These are phyloP conservation scores for Miamiensis avidus DNA, from an alignment of 169 alveolate genomes.

Conservation along the genomic window DNA sequence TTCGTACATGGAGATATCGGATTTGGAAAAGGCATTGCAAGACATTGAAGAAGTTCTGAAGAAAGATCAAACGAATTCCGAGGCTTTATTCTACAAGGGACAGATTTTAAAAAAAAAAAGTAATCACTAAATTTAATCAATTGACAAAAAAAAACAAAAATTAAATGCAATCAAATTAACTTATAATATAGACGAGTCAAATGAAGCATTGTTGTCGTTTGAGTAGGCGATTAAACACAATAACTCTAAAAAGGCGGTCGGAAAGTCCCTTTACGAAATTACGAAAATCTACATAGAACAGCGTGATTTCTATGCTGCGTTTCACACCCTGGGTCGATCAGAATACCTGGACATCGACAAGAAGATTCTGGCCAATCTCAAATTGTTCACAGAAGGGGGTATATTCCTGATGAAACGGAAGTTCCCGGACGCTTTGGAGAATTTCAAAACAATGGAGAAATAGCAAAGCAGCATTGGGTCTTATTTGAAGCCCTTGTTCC, in stretches of 20 bases:
- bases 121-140: not conserved
- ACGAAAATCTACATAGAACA: slow-evolving; percentile 39
- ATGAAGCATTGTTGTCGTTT: slow-evolving; percentile 40
- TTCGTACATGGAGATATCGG: too few relatives aligned
- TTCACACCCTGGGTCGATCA: slow-evolving; percentile 43
- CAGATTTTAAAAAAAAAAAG: slow-evolving; percentile 32
- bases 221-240: slow-evolving; percentile 45
- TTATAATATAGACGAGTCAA: slow-evolving; percentile 20
- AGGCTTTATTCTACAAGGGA: slow-evolving; percentile 46
- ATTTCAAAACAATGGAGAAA: slow-evolving; percentile 17
- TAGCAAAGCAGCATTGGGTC: slow-evolving; percentile 20
- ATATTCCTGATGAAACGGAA: slow-evolving; percentile 46
- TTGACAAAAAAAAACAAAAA: too few relatives aligned
- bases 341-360: slow-evolving; percentile 37
- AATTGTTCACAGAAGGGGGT: slow-evolving; percentile 48
- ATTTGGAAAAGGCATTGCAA: not conserved
- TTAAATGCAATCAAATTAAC: too few relatives aligned
- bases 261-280: slow-evolving; percentile 39
- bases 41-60: slow-evolving; percentile 1
- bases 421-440: slow-evolving; percentile 27
- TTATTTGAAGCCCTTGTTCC: slow-evolving; percentile 39
- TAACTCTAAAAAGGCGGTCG: slow-evolving; percentile 46
- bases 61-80: slow-evolving; percentile 35
- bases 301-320: slow-evolving; percentile 48
- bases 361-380: slow-evolving; percentile 28